Base-by-base conservation (phyloP, 1,284 basidiomycete genomes). In the Puccinia novopanici region DNA sequence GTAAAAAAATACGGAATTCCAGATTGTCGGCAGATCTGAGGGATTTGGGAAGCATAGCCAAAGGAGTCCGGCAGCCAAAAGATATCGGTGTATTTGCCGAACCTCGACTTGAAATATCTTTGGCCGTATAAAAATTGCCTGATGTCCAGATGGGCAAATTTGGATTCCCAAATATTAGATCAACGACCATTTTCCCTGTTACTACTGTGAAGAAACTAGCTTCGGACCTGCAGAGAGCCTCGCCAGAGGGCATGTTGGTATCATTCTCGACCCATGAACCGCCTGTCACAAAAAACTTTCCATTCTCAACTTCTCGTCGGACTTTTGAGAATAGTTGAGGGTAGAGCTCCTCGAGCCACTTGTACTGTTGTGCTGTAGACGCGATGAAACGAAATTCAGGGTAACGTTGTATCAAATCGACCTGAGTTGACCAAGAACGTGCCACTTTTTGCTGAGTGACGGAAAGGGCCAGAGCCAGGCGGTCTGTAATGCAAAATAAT, bases 1-100 rank as follows among this genome's bases (percentile, higher is more conserved):
- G 96, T 98, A 86, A 98, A 98, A 89, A 98, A 99, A 86, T 94
- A 95, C 83, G 92, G 90, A 90, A 95, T 94, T 15, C 93, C 95
- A 81, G 93, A 89, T 27, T 91, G 89, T 50, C 95, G 76, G 75
- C 83, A 91, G 73, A 97, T 87, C 86, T 97, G 95, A 17, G 96
- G 96, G 79, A 95, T 89, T 63, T 95, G 93, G n/a, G 93, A 92
- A n/a, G 93, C 94, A 84, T 98, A 89, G 0, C 95, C 85, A 63
- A 86, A 85, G 2, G 84, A 83, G 78, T 86, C 86, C 24, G 86
- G 86, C n/a, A 85, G 65, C 93, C 93, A 95, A 22, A 90, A 92
- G 3, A 88, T 88, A 74, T 87, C 86, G 85, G 92, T 94, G 67
- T 91, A 89, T 82, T 89, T 89, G 9, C 95, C 94, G 84, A 98